These are phyloP conservation scores for Annulohypoxylon bovei DNA, from an alignment of 495 filamentous ascomycete genomes.

Conservation along the genomic window DNA sequence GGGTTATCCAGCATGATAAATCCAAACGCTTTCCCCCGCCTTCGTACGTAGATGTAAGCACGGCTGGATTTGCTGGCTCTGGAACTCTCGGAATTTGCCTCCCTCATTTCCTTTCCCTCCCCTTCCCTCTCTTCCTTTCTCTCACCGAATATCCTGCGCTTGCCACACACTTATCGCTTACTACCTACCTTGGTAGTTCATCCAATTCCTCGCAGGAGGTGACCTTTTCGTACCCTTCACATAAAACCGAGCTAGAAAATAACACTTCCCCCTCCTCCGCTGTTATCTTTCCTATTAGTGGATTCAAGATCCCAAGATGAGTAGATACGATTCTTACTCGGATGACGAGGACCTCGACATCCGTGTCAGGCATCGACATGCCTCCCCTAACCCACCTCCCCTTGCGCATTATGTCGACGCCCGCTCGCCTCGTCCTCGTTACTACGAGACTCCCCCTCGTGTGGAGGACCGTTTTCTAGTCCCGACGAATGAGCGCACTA, in stretches of 20 bases:
- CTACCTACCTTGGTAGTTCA: background rate
- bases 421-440: slow-evolving; percentile 48
- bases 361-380: slow-evolving; percentile 51
- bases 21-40: slow-evolving; percentile 14
- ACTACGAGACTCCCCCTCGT: slow-evolving; percentile 44
- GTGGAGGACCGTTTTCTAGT: slow-evolving; percentile 44
- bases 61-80: slow-evolving; percentile 1
- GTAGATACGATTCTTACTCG: slow-evolving; percentile 63
- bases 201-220: background rate
- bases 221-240: background rate
- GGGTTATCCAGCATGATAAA: slow-evolving; percentile 23
- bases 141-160: background rate
- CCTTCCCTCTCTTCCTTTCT: background rate
- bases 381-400: slow-evolving; percentile 47
- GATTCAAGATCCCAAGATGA: slow-evolving; percentile 40
- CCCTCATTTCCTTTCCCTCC: slow-evolving; percentile 4
- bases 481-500: slow-evolving; percentile 48
- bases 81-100: background rate
- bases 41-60: slow-evolving; percentile 12
- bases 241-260: background rate
- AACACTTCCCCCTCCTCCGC: background rate
- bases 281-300: background rate
- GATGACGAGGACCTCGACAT: slow-evolving; percentile 58
- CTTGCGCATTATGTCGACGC: slow-evolving; percentile 54
- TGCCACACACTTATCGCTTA: background rate